These are phyloP conservation scores for Tetracladium maxilliforme DNA, from an alignment of 2,329 filamentous ascomycete genomes.

Conservation along the genomic window DNA sequence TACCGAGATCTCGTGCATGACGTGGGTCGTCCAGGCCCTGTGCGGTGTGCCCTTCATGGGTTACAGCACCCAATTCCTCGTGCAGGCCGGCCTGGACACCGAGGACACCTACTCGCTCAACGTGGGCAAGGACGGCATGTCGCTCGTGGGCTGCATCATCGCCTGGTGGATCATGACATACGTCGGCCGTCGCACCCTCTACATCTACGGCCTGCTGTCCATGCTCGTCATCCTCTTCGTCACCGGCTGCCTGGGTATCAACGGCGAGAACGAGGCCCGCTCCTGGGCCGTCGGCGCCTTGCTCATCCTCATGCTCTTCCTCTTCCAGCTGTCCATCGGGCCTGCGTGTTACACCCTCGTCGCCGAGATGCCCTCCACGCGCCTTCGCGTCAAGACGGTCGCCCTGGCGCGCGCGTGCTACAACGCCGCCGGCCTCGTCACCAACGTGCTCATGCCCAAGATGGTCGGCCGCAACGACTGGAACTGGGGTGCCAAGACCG, in stretches of 20 bases:
- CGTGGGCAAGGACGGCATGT: slow-evolving; percentile 26
- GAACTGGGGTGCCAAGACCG: slow-evolving; percentile 30
- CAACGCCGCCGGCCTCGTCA: slow-evolving; percentile 29
- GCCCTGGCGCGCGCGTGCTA: slow-evolving; percentile 32
- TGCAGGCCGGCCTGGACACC: slow-evolving; percentile 31
- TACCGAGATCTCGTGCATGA: slow-evolving; percentile 36
- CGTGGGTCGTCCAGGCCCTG: slow-evolving; percentile 45
- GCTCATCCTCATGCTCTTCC: slow-evolving; percentile 4
- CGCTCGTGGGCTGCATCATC: slow-evolving; percentile 29
- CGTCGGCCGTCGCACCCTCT: slow-evolving; percentile 61
- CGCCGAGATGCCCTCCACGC: slow-evolving; percentile 34
- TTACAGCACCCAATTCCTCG: slow-evolving; percentile 44
- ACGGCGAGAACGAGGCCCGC: too few species aligned
- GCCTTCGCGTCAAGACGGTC: slow-evolving; percentile 37
- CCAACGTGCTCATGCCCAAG: slow-evolving; percentile 26
- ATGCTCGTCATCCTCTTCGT: slow-evolving; percentile 66
- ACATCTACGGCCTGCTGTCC: slow-evolving; percentile 59
- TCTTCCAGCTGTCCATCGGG: slow-evolving; percentile 5
- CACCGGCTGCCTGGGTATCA: slow-evolving; percentile 65
- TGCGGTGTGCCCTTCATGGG: slow-evolving; percentile 45
- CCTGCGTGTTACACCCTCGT: slow-evolving; percentile 23
- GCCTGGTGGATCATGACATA: slow-evolving; percentile 43
- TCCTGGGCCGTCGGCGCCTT: slow-evolving; percentile 4
- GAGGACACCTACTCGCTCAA: slow-evolving; percentile 33
- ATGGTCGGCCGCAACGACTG: slow-evolving; percentile 28